Evolutionary conservation across 331 rosid genomes (phyloP).

Genomic region (Prunus yedoensis): DNA sequence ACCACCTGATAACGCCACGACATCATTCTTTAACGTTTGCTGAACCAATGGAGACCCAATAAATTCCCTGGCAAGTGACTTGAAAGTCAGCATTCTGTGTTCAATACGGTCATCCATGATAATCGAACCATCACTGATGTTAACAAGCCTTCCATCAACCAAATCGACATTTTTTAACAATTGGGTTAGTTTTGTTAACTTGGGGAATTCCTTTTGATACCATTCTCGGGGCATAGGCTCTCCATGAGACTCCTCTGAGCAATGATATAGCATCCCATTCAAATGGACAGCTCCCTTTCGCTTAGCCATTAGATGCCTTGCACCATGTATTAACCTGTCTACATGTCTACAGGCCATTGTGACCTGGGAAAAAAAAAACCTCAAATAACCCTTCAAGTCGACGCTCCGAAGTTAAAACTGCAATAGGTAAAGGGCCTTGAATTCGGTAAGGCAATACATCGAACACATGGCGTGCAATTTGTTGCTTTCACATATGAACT

Average conservation of each 20-base stretch:
- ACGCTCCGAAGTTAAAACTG: background rate
- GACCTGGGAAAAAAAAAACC: background rate
- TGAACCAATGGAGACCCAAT: constrained; percentile 61
- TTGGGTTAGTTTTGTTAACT: constrained; percentile 41
- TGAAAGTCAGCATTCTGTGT: constrained; percentile 51
- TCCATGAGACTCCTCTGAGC: constrained; percentile 33
- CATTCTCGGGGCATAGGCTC: constrained; percentile 42
- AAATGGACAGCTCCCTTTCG: constrained; percentile 28
- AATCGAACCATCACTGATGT: constrained; percentile 42
- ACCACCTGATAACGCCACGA: constrained; percentile 15
- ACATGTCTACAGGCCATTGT: constrained; percentile 11
- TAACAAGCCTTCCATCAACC: constrained; percentile 61
- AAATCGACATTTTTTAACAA: constrained; percentile 56
- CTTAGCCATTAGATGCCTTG: constrained; percentile 10
- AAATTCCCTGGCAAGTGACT: constrained; percentile 61
- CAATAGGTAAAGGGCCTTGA: background rate
- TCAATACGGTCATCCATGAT: constrained; percentile 43
- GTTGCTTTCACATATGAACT: background rate
- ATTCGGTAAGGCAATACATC: constrained; percentile 2
- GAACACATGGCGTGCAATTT: constrained; percentile 3
- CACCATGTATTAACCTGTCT: background rate
- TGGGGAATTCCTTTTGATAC: constrained; percentile 46
- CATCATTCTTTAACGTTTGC: constrained; percentile 30
- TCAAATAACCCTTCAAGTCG: background rate
- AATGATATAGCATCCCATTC: constrained; percentile 46